phyloP scores from a whole-genome alignment of 257 asterid species.

The Striga asiatica region DNA sequence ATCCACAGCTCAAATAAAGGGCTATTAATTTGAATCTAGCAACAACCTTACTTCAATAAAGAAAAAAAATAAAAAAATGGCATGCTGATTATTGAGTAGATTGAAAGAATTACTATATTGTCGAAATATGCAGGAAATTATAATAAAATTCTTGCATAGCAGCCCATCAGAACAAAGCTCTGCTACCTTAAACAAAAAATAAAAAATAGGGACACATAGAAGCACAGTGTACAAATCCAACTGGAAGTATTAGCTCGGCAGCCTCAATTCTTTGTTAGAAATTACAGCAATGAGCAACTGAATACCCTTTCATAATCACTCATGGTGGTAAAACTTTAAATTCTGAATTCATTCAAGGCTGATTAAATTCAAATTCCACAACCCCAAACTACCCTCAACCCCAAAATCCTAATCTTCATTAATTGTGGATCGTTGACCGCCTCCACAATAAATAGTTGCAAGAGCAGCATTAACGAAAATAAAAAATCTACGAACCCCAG shows the following conservation, averaged over 20 bases:
- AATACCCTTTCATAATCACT: not conserved
- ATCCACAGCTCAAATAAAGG: too few species aligned
- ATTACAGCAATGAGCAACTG: constrained; percentile 2
- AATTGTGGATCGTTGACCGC: constrained; percentile 21
- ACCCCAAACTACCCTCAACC: constrained; percentile 6
- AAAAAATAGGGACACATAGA: not conserved
- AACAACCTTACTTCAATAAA: too few species aligned
- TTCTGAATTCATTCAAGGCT: not conserved
- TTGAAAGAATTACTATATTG: not conserved
- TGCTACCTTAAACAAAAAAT: not conserved
- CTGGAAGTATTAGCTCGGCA: not conserved
- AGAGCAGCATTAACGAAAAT: too few species aligned
- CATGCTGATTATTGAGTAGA: too few species aligned
- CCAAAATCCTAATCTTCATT: constrained; percentile 12
- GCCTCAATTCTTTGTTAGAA: not conserved
- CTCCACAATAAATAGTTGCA: not conserved
- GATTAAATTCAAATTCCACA: constrained; percentile 8
- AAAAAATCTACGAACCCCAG: not conserved
- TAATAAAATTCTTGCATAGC: not conserved
- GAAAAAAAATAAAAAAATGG: too few species aligned
- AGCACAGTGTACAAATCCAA: not conserved
- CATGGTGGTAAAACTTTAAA: not conserved
- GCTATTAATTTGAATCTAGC: too few species aligned
- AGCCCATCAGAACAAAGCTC: constrained; percentile 9
- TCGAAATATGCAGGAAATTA: not conserved